Conservation (phyloP, 2,329 filamentous ascomycete genomes). For the Aureobasidium leucospermi region DNA sequence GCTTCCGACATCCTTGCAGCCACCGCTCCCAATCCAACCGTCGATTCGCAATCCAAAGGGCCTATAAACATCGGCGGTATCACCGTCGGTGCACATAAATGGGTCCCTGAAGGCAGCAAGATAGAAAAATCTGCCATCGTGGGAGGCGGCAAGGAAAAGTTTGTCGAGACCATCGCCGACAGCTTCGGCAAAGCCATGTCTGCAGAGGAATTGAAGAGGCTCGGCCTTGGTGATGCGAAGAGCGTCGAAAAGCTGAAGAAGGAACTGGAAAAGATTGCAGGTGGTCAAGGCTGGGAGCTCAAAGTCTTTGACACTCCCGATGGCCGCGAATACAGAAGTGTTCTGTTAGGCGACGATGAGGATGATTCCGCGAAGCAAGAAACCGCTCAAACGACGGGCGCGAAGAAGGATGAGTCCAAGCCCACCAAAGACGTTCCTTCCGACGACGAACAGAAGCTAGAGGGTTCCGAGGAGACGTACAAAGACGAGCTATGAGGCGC, state of each 20-base stretch:
- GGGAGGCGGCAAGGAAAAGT: slow-evolving; percentile 46
- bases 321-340: slow-evolving; percentile 60
- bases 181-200: slow-evolving; percentile 46
- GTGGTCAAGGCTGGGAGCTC: slow-evolving; percentile 69
- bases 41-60: slow-evolving; percentile 17
- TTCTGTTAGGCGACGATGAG: slow-evolving; percentile 55
- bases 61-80: slow-evolving; percentile 49
- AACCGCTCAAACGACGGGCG: slow-evolving; percentile 11
- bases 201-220: slow-evolving; percentile 43
- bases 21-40: slow-evolving; percentile 13
- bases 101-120: slow-evolving; percentile 48
- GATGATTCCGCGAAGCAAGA: slow-evolving; percentile 32
- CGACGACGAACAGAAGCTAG: not conserved
- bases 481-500: slow-evolving; percentile 12
- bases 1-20: not conserved
- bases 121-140: slow-evolving; percentile 48
- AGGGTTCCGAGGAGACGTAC: slow-evolving; percentile 14
- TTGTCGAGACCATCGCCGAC: slow-evolving; percentile 45
- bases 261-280: slow-evolving; percentile 61
- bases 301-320: slow-evolving; percentile 67
- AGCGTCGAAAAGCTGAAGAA: slow-evolving; percentile 62
- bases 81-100: slow-evolving; percentile 49
- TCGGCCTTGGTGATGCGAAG: slow-evolving; percentile 61
- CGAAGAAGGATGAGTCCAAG: slow-evolving; percentile 27
- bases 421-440: not conserved